Evolutionary conservation across 1,139 yeast species (phyloP).

Genomic region (Kurtzmaniella quercitrusa): DNA sequence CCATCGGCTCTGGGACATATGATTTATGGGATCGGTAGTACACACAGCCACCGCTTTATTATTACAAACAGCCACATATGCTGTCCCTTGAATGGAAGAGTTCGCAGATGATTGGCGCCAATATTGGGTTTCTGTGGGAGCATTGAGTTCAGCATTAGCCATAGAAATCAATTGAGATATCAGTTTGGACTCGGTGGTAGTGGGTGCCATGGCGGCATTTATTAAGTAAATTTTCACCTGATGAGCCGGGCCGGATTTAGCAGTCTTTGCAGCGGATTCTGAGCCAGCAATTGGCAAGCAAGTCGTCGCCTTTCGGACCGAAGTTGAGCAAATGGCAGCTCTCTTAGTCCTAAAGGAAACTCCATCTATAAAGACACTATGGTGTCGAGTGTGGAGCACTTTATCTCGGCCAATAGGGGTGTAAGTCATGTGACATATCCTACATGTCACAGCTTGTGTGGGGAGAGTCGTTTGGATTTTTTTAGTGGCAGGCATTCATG

Average conservation of each 20-base stretch:
- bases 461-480: not conserved
- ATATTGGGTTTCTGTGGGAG: conserved; percentile 47
- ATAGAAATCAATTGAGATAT: conserved; percentile 33
- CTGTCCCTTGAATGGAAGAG: conserved; percentile 31
- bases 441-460: conserved; percentile 33
- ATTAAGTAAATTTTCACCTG: not conserved
- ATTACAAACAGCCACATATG: conserved; percentile 41
- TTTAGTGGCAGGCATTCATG: conserved; percentile 1
- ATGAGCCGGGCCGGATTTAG: not conserved
- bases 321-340: not conserved
- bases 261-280: not conserved
- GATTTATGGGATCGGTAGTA: conserved; percentile 36
- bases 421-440: conserved; percentile 60
- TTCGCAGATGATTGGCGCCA: conserved; percentile 32
- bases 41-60: conserved; percentile 51
- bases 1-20: conserved; percentile 35
- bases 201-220: conserved; percentile 7
- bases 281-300: not conserved
- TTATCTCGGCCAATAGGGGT: conserved; percentile 41
- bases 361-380: conserved; percentile 45
- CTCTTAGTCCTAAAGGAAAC: conserved; percentile 29
- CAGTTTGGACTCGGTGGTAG: conserved; percentile 10
- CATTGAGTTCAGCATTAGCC: conserved; percentile 59
- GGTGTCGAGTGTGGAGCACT: conserved; percentile 47
- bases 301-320: not conserved